Base-by-base conservation (phyloP, 164 flowering plant genomes). In the Hamamelis virginiana region DNA sequence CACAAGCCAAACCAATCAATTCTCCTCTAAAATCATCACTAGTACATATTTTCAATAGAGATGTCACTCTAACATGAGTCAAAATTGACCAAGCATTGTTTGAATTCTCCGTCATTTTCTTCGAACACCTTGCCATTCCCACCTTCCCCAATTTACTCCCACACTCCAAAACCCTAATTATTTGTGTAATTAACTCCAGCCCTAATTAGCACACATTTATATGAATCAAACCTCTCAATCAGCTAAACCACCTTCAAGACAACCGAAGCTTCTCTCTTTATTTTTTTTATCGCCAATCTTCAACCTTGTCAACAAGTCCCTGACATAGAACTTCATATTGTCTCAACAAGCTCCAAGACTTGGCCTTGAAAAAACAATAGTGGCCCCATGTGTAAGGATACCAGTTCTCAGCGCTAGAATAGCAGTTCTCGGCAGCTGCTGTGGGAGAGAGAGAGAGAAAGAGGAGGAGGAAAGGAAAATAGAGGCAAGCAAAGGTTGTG, bases 11-110 rank as follows among this genome's bases (percentile, higher is more conserved):
- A 65, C 80, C 68, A 21, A 86, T 66, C 72, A 83, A 64, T 48
- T 83, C 91, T 18, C 74, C 81, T 16, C 66, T 62, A 13, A 19
- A 51, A 66, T 78, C 79, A 26, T 67, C 80, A 59, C 51, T 66
- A 4, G 65, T 23, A 64, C 97, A 91, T 1, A 90, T 77, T 46
- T 80, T 86, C 59, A 95, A 62, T 73, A 91, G 67, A 3, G 83
- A 87, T 6, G 96, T 86, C 11, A 90, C 97, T 5, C 98, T 98
- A 10, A 95, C 99, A 58, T 92, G 89, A 67, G 97, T 92, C 1
- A 97, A 91, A 64, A 95, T 84, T 0, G 91, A 85, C 98, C 99
- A 95, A 1, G 86, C 93, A 74, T 91, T 95, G n/a, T 92, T 89
- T 0, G 91, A 81, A 76, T 91, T 92, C 80, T 78, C 84, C 0